Base-by-base conservation (phyloP, 768 basidiomycete species). In the Rhodotorula babjevae region DNA sequence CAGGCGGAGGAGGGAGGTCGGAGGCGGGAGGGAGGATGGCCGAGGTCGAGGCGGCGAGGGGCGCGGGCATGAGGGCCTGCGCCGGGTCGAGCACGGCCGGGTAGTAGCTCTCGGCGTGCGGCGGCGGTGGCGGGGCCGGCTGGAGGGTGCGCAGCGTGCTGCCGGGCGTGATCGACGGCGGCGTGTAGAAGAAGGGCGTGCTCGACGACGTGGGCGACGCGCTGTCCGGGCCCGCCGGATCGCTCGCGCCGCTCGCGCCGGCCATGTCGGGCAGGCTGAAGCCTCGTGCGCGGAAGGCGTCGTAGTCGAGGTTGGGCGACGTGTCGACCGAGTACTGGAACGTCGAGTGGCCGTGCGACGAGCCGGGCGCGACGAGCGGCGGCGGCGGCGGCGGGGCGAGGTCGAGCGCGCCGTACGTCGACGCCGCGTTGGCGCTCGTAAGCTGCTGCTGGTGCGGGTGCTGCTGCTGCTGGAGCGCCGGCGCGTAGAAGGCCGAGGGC, bases 121-220 rank as follows among this genome's bases (percentile, higher is more conserved):
- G 33, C 31, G 56, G 12, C 36, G 25, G 14, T 11, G 55, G 33
- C 27, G 40, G 21, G 19, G 16, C 27, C 9, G 53, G n/a, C 23
- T 65, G n/a, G 14, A n/a, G 29, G 10, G 63, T n/a, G 7, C 60
- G 56, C 6, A 40, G 21, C 5, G 65, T 31, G 7, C 65, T 40
- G 16, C 49, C 36, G n/a, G 55, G 9, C 42, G 8, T 8, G 18
- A 53, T 16, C 27, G 42, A 59, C 9, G 71, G 74, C 40, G 66
- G 67, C 3, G 66, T 57, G 62, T 69, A 75, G 58, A 75, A 64
- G 68, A 75, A 75, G 18, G 71, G 71, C 27, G 62, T 63, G 27
- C 57, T 50, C 5, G 57, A 19, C 5, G 47, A 29, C 7, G 57
- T 55, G 25, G 61, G 58, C 2, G 58, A 40, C 3, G 49, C 73